A percentile compares a stretch with the other conserved stretches of the same genome.
Evolutionary conservation across 768 basidiomycete genomes (phyloP).

Genomic region (Kwoniella pini): DNA sequence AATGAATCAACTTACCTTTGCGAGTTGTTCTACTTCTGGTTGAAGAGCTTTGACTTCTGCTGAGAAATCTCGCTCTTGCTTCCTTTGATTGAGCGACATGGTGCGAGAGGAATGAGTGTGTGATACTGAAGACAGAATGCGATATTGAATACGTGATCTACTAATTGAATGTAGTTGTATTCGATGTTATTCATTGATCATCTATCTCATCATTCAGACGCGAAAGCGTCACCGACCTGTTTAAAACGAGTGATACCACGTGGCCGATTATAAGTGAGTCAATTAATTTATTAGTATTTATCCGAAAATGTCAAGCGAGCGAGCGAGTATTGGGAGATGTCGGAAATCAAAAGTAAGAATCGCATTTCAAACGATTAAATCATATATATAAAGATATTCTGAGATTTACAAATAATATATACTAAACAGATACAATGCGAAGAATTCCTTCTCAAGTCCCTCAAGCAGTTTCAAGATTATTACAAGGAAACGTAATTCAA

Average conservation of each 20-base stretch:
- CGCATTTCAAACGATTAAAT: no score
- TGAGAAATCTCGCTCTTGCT: constrained; percentile 67
- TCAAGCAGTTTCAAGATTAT: constrained; percentile 77
- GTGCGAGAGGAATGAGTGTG: constrained; percentile 3
- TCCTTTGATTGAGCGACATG: constrained; percentile 43
- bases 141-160: neutral
- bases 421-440: constrained; percentile 30
- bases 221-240: constrained; percentile 9
- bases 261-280: neutral
- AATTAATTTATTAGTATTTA: constrained; percentile 8
- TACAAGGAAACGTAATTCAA: constrained; percentile 66
- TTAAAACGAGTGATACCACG: no score
- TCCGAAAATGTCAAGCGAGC: constrained; percentile 3
- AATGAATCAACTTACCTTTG: constrained; percentile 62
- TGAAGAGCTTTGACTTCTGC: constrained; percentile 76
- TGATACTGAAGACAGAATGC: neutral
- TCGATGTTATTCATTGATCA: neutral
- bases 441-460: constrained; percentile 81
- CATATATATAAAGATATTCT: no score
- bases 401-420: neutral
- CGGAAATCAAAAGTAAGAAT: neutral
- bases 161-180: neutral
- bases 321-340: neutral
- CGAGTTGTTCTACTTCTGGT: constrained; percentile 66
- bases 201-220: constrained; percentile 1